A percentile compares a stretch with the other conserved stretches of the same genome.
Evolutionary conservation across 257 asterid genomes (phyloP).

Genomic region (Prunella vulgaris): DNA sequence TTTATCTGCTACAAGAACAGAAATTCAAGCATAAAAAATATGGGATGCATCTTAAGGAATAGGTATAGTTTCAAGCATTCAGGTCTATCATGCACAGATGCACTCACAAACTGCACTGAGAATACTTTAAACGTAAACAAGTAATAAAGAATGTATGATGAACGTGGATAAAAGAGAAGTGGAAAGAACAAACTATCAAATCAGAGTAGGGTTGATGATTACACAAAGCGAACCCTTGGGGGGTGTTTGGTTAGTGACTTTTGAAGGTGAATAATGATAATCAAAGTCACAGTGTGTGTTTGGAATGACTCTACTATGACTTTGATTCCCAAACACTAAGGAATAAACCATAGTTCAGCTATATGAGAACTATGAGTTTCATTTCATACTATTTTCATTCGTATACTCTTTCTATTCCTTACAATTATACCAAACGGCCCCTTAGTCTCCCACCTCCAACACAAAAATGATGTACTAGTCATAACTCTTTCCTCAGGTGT

Average conservation of each 20-base stretch:
- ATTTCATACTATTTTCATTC: too few species aligned
- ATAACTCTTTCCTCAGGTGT: not conserved
- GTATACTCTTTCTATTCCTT: too few species aligned
- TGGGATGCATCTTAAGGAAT: not conserved
- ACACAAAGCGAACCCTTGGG: too few species aligned
- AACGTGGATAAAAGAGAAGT: not conserved
- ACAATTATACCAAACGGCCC: too few species aligned
- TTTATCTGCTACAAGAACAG: not conserved
- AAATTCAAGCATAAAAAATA: slow-evolving; percentile 12
- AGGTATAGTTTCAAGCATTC: not conserved
- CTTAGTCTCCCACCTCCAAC: not conserved
- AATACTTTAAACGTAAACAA: not conserved
- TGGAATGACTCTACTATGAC: too few species aligned
- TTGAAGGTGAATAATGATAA: too few species aligned
- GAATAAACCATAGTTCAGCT: too few species aligned
- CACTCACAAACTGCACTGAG: not conserved
- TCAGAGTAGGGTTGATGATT: not conserved
- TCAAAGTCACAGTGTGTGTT: too few species aligned
- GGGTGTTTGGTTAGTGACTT: too few species aligned
- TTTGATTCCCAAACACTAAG: too few species aligned
- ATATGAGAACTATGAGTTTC: too few species aligned
- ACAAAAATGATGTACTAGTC: not conserved
- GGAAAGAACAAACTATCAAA: not conserved
- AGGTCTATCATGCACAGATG: slow-evolving; percentile 4
- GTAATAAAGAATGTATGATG: not conserved